phyloP scores from a whole-genome alignment of 306 rosid species.

The Cicer cuneatum region DNA sequence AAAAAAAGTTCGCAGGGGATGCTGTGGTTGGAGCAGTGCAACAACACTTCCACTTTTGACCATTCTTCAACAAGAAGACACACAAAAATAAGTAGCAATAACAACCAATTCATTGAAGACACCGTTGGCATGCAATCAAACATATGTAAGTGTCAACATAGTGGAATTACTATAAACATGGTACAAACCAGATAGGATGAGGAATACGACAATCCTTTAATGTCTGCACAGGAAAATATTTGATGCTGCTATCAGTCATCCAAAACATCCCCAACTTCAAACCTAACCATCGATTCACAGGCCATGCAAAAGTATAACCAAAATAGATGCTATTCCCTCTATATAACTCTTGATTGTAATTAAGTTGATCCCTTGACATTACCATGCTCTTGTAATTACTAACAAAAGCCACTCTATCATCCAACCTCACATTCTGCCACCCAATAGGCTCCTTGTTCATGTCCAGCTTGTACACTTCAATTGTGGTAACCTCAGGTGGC shows the following conservation, averaged over 20 bases:
- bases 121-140: too few relatives aligned
- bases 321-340: constrained; percentile 6
- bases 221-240: neutral
- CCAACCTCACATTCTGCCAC: neutral
- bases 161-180: neutral
- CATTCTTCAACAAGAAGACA: too few relatives aligned
- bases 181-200: neutral
- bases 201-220: neutral
- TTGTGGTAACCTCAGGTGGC: neutral
- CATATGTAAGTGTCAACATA: too few relatives aligned
- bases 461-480: constrained; percentile 16
- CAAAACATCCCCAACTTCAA: neutral
- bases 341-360: neutral
- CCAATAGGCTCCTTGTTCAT: neutral
- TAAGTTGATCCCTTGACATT: neutral
- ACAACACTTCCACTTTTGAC: too few relatives aligned
- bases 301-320: neutral
- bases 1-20: too few relatives aligned
- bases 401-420: neutral
- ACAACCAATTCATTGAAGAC: too few relatives aligned
- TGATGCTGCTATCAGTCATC: neutral
- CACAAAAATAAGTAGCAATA: too few relatives aligned
- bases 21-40: too few relatives aligned
- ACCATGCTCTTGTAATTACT: neutral
- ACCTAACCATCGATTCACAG: neutral